Conservation (phyloP, 2,329 filamentous ascomycete species). For the Clarireedia sp. region DNA sequence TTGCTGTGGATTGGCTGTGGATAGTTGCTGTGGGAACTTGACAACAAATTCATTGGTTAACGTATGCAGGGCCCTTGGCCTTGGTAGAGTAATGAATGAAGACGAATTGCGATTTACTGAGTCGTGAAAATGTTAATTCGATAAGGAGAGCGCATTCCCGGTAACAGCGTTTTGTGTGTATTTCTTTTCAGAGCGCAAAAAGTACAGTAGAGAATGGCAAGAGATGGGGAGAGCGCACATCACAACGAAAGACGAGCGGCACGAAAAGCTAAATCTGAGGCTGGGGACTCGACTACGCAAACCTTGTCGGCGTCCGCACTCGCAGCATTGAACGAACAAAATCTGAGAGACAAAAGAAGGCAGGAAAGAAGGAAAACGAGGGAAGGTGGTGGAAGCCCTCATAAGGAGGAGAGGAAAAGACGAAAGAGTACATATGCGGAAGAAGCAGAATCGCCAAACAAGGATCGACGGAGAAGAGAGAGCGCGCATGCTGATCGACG, state of each 20-base stretch:
- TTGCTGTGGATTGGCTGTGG: too few relatives aligned
- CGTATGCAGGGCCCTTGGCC: neutral
- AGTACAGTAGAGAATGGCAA: slow-evolving; percentile 7
- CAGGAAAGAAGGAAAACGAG: slow-evolving; percentile 39
- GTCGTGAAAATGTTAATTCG: neutral
- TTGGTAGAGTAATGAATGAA: neutral
- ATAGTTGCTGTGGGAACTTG: neutral
- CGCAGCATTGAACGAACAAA: slow-evolving; percentile 25
- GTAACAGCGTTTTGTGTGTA: too few relatives aligned
- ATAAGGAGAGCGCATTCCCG: neutral
- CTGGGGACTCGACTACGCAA: slow-evolving; percentile 23
- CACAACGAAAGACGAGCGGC: slow-evolving; percentile 9
- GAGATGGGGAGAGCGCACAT: slow-evolving; percentile 6
- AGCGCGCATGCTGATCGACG: neutral
- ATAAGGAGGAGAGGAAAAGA: neutral
- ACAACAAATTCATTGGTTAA: neutral
- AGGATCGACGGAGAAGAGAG: neutral
- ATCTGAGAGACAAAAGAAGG: slow-evolving; percentile 17
- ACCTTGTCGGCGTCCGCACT: slow-evolving; percentile 27
- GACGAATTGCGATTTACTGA: neutral
- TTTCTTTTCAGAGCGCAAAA: neutral
- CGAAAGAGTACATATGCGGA: neutral
- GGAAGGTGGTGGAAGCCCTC: slow-evolving; percentile 44
- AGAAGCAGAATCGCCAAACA: slow-evolving; percentile 2
- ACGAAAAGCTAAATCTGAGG: slow-evolving; percentile 11